A percentile compares a stretch with the other conserved stretches of the same genome.
Conservation (phyloP, 2,329 filamentous ascomycete species). For the Fusarium sp. region DNA sequence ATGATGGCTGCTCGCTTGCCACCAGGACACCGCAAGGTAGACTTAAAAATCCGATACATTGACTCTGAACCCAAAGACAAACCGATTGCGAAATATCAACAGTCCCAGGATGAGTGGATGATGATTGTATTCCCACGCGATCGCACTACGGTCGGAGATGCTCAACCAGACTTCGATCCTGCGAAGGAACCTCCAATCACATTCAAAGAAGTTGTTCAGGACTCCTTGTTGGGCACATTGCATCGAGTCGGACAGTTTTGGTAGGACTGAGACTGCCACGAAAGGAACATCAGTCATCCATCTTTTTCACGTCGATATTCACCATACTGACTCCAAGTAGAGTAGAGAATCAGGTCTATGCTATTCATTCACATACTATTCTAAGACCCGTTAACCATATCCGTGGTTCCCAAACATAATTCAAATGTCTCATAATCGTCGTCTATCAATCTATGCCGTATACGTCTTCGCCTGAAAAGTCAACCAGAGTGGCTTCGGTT, state of each 20-base stretch:
- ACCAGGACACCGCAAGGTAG: neutral
- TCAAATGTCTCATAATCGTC: constrained; percentile 31
- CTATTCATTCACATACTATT: neutral
- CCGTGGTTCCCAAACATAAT: neutral
- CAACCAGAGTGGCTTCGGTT: constrained; percentile 40
- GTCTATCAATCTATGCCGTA: constrained; percentile 33
- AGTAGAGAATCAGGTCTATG: neutral
- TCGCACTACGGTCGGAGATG: too few species aligned
- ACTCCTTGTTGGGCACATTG: neutral
- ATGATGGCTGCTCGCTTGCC: neutral
- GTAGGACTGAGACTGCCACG: neutral
- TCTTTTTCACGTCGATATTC: too few species aligned
- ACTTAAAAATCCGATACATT: neutral
- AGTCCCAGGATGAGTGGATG: neutral
- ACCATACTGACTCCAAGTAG: neutral
- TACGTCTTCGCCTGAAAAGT: constrained; percentile 36
- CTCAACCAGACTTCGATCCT: neutral
- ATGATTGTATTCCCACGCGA: neutral
- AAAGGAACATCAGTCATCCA: neutral
- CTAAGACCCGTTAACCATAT: neutral
- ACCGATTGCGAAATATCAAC: neutral
- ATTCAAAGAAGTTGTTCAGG: neutral
- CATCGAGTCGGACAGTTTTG: neutral
- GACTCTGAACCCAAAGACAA: neutral
- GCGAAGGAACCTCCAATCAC: neutral